Evolutionary conservation across 73 alveolate species (phyloP), one percentile per base, ranked within the genome.

Genomic region (Paramecium octaurelia): DNA sequence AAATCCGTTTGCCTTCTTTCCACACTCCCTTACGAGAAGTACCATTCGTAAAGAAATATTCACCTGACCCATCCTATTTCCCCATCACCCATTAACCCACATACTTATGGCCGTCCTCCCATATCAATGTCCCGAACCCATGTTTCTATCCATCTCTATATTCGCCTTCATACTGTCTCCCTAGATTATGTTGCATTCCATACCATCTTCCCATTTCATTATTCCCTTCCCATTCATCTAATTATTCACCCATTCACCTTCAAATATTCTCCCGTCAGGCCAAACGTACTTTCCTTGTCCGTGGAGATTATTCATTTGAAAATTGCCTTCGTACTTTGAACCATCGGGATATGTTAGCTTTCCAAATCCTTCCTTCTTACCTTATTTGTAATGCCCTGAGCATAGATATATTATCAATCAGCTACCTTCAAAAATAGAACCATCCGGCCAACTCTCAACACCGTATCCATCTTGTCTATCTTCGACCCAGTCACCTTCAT

Each of bases 191-290:
- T 94, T 69, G 27, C 92, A 96, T 57, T 43, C 92, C 86, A 95
- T 96, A 36, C 96, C 97, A 90, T 96, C 99, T 40, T 97, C 95
- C 98, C 98, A 96, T 34, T 73, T 75, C 88, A 95, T 94, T 23
- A 92, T 86, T 0, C 99, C 99, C 42, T 96, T 84, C 16, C 99
- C 99, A 94, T 96, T 88, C 96, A 96, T 95, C 18, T 92, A 43
- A 27, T 95, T 96, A 87, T 92, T 46, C 42, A 75, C 87, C 92
- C 95, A 86, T 46, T 92, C 94, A 1, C 98, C 98, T 71, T 44
- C 86, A 48, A 43, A 95, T 12, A 92, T 80, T 42, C 93, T 95
- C 10, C 97, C 97, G 85, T 95, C 96, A 54, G 71, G 86, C 93
- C 93, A 95, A 70, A 85, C 24, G 35, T 92, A 92, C 64, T 70